A percentile compares a stretch with the other conserved stretches of the same genome.
phyloP scores from a whole-genome alignment of 2,329 filamentous ascomycete genomes.

The Fusarium nematophilum region DNA sequence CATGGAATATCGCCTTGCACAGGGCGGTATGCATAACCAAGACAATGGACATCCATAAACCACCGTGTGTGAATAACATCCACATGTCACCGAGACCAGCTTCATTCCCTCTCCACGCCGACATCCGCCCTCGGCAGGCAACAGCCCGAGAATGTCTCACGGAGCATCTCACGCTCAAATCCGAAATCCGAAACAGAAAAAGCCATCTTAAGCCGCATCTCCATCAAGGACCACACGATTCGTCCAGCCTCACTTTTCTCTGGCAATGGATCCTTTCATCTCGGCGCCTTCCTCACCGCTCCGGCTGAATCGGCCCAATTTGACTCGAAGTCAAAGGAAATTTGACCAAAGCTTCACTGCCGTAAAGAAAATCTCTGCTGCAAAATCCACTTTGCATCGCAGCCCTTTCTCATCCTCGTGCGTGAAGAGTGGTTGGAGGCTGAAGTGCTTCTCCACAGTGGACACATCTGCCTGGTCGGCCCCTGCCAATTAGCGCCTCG shows the following conservation, averaged over 20 bases:
- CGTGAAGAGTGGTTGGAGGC: slow-evolving; percentile 9
- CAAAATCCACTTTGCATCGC: slow-evolving; percentile 11
- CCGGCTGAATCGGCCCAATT: too few relatives aligned
- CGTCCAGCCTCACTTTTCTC: slow-evolving; percentile 18
- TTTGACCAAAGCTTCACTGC: too few relatives aligned
- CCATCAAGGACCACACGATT: slow-evolving; percentile 8
- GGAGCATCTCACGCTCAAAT: too few relatives aligned
- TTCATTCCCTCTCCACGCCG: too few relatives aligned
- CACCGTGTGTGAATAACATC: too few relatives aligned
- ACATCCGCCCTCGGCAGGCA: too few relatives aligned
- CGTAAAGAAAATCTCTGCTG: slow-evolving; percentile 3
- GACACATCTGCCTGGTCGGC: neutral
- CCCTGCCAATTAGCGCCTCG: slow-evolving; percentile 1
- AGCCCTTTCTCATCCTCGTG: neutral
- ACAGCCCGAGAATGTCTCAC: too few relatives aligned
- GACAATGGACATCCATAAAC: too few relatives aligned
- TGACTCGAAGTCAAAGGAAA: neutral
- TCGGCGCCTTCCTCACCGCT: slow-evolving; percentile 9
- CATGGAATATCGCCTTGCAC: too few relatives aligned
- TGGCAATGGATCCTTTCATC: slow-evolving; percentile 1
- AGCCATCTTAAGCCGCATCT: slow-evolving; percentile 3
- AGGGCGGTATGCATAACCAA: too few relatives aligned
- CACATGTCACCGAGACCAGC: too few relatives aligned
- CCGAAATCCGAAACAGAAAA: too few relatives aligned
- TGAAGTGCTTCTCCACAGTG: slow-evolving; percentile 16